These are phyloP conservation scores for Eucalyptus regnans DNA, from an alignment of 345 rosid species.

Conservation along the genomic window DNA sequence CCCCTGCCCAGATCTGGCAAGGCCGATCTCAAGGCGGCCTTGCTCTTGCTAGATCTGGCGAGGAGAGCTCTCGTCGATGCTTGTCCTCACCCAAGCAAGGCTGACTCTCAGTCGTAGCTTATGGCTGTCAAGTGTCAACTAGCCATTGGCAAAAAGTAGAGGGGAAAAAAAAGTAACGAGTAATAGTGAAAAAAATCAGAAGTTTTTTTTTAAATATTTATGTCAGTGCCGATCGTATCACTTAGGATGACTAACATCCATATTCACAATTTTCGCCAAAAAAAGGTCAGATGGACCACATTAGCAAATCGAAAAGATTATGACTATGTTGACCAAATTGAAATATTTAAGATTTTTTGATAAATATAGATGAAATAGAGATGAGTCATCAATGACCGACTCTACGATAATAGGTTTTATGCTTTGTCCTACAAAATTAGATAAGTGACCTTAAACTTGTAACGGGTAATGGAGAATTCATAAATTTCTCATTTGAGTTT, in stretches of 20 bases:
- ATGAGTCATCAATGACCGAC: background rate
- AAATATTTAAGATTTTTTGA: background rate
- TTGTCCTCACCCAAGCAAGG: background rate
- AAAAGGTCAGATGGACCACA: rapidly evolving
- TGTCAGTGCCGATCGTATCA: rapidly evolving
- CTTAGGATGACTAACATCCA: rapidly evolving
- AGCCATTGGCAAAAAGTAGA: background rate
- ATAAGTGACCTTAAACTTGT: background rate
- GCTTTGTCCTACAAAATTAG: background rate
- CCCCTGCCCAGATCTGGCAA: rapidly evolving
- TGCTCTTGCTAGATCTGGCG: rapidly evolving
- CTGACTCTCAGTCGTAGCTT: rapidly evolving
- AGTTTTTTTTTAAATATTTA: rapidly evolving
- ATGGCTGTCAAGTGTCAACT: too few species aligned
- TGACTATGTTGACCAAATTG: background rate
- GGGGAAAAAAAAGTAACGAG: rapidly evolving
- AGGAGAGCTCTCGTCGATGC: rapidly evolving
- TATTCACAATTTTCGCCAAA: rapidly evolving
- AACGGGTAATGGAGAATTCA: background rate
- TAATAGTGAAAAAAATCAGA: too few species aligned
- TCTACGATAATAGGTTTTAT: background rate
- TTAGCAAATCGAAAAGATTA: too few species aligned
- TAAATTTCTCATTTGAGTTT: background rate
- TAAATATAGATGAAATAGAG: background rate
- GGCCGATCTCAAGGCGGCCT: background rate